Evolutionary conservation across 208 protist genomes (phyloP).

Genomic region (Naegleria lovaniensis): DNA sequence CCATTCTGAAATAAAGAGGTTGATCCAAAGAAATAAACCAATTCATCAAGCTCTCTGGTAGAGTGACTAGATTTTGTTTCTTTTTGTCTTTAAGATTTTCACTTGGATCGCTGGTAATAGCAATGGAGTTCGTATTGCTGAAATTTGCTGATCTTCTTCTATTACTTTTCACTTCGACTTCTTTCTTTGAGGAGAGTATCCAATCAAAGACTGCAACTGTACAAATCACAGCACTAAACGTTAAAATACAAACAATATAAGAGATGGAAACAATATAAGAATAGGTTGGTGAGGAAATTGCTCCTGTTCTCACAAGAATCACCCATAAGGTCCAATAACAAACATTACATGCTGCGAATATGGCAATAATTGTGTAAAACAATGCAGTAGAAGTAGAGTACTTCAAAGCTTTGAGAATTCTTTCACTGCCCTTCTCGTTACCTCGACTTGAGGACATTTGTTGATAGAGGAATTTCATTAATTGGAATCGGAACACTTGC

Average conservation of each 20-base stretch:
- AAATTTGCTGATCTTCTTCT: neutral
- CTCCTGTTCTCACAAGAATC: neutral
- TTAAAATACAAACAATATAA: neutral
- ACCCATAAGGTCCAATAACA: neutral
- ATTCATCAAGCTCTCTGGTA: neutral
- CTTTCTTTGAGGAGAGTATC: neutral
- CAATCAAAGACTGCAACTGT: neutral
- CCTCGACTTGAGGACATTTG: neutral
- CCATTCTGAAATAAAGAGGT: neutral
- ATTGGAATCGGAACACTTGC: neutral
- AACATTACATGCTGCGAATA: neutral
- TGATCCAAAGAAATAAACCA: neutral
- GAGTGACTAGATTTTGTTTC: neutral
- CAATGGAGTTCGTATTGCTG: too few species aligned
- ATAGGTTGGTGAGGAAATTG: neutral
- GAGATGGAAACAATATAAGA: neutral
- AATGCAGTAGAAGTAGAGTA: neutral
- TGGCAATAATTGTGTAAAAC: neutral
- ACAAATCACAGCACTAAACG: neutral
- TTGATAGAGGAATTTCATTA: neutral
- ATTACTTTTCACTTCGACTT: neutral
- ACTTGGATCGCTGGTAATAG: neutral
- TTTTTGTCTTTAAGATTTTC: neutral
- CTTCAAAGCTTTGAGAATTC: neutral
- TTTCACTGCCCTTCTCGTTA: neutral